phyloP scores from a whole-genome alignment of 345 rosid genomes.

The Citrus inodora region DNA sequence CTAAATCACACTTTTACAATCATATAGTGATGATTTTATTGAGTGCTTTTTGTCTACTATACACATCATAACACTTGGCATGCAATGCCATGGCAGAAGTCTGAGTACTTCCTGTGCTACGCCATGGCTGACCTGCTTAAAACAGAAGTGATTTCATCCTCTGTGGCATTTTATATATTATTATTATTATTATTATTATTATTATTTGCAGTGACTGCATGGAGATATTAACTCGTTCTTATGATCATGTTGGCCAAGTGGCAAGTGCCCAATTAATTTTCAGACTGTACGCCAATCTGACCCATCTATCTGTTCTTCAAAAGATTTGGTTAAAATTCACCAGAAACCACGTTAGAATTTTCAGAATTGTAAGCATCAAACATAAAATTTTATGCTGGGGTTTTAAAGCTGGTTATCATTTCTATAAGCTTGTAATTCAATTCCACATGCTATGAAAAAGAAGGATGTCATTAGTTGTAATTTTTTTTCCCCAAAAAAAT shows the following conservation, averaged over 20 bases:
- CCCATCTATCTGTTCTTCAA: background rate
- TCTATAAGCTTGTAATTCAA: background rate
- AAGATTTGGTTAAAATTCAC: too few relatives aligned
- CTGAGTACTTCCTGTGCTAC: background rate
- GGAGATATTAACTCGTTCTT: background rate
- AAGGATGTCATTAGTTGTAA: too few relatives aligned
- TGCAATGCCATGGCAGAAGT: background rate
- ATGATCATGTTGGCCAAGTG: constrained; percentile 1
- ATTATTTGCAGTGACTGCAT: background rate
- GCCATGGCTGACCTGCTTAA: background rate
- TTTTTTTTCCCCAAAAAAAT: too few relatives aligned
- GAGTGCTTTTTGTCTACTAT: background rate
- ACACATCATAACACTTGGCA: too few relatives aligned
- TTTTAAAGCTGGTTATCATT: background rate
- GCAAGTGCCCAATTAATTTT: background rate
- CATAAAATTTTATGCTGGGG: background rate
- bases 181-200: too few relatives aligned
- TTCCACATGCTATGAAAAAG: background rate
- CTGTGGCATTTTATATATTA: background rate
- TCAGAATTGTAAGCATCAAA: background rate
- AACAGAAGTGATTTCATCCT: background rate
- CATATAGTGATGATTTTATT: constrained; percentile 28
- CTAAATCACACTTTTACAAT: constrained; percentile 15
- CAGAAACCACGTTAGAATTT: background rate
- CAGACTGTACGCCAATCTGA: background rate